phyloP scores from a whole-genome alignment of 2,329 filamentous ascomycete genomes.

The Rugonectria rugulosa region DNA sequence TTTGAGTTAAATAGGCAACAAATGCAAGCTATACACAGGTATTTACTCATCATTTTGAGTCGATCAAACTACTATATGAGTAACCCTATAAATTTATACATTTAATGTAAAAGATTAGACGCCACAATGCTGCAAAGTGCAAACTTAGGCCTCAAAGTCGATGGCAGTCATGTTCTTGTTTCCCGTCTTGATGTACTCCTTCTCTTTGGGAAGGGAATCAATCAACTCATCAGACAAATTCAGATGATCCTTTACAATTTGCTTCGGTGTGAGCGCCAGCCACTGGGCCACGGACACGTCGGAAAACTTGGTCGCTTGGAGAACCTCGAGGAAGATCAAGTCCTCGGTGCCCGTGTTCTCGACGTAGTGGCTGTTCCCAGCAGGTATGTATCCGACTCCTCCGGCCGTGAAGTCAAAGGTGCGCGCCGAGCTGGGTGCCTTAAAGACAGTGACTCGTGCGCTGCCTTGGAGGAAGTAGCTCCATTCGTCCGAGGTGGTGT shows the following conservation, averaged over 20 bases:
- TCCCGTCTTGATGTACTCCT: constrained; percentile 8
- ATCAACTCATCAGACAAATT: background rate
- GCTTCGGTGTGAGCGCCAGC: constrained; percentile 11
- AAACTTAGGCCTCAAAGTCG: no score
- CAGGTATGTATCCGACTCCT: constrained; percentile 10
- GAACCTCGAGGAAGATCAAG: constrained; percentile 8
- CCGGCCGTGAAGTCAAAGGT: constrained; percentile 13
- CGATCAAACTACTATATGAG: no score
- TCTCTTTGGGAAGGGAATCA: constrained; percentile 11
- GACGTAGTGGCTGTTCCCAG: constrained; percentile 13
- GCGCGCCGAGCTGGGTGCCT: constrained; percentile 6
- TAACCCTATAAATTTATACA: no score
- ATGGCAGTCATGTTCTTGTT: no score
- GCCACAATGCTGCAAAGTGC: no score
- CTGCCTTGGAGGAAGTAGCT: constrained; percentile 13
- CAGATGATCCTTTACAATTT: constrained; percentile 12
- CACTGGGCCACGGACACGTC: constrained; percentile 8
- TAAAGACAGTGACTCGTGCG: constrained; percentile 7
- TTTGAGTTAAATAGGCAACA: no score
- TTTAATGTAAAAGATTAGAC: no score
- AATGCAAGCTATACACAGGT: no score
- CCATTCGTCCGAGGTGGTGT: constrained; percentile 12
- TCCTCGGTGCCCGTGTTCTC: constrained; percentile 11
- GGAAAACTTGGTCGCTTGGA: constrained; percentile 10
- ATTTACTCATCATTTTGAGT: no score